Evolutionary conservation across 148 eudicot genomes (phyloP).

Genomic region (Bassia scoparia): DNA sequence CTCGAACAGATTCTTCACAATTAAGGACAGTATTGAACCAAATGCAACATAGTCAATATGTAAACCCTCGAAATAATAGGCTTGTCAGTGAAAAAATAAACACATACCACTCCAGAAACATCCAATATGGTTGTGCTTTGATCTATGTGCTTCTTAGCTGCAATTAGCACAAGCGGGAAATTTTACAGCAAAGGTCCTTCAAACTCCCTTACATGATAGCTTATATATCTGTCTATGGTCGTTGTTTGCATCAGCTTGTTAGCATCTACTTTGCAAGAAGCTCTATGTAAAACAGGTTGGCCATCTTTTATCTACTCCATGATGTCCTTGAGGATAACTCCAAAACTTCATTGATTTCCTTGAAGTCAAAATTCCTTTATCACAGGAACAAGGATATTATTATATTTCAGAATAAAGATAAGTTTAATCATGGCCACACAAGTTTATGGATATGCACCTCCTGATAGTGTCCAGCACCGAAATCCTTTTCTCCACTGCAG

Average conservation of each 20-base stretch:
- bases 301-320: constrained; percentile 95
- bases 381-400: neutral
- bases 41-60: neutral
- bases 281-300: constrained; percentile 89
- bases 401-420: neutral
- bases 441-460: constrained; percentile 32
- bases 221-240: constrained; percentile 72
- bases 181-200: constrained; percentile 72
- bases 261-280: constrained; percentile 85
- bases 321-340: constrained; percentile 94
- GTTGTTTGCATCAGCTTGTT: constrained; percentile 91
- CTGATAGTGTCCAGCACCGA: constrained; percentile 45
- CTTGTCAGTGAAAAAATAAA: neutral
- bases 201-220: constrained; percentile 88
- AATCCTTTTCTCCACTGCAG: constrained; percentile 51
- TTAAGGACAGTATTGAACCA: neutral
- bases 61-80: too few relatives aligned
- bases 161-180: constrained; percentile 89
- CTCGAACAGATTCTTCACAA: neutral
- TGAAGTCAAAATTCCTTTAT: constrained; percentile 79
- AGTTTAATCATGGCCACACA: neutral
- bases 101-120: constrained; percentile 93
- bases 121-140: constrained; percentile 92
- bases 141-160: constrained; percentile 92
- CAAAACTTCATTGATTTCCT: constrained; percentile 66